Conservation (phyloP, 345 rosid genomes). For the Linum lewisii region DNA sequence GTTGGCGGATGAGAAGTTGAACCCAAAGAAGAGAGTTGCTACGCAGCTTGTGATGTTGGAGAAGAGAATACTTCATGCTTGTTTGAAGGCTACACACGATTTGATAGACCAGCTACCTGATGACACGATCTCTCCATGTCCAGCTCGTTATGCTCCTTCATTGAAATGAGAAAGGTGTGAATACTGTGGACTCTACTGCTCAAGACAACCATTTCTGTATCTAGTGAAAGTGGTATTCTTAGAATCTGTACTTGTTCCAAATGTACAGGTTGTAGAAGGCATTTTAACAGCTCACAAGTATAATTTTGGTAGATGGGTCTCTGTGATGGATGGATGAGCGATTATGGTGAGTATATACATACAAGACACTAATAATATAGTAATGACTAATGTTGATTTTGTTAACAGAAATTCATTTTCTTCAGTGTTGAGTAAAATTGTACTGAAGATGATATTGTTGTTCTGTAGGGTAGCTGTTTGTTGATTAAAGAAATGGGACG, state of each 20-base stretch:
- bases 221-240: not conserved
- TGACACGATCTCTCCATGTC: constrained; percentile 70
- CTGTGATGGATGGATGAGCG: too few species aligned
- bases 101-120: constrained; percentile 69
- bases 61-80: constrained; percentile 80
- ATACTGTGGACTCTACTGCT: not conserved
- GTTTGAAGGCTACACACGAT: constrained; percentile 50
- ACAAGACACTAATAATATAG: too few species aligned
- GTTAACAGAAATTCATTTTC: too few species aligned
- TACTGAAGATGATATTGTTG: too few species aligned
- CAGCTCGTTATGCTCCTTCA: constrained; percentile 70
- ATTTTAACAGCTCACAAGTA: too few species aligned
- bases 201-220: not conserved
- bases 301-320: too few species aligned
- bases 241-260: not conserved
- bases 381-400: too few species aligned
- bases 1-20: constrained; percentile 66
- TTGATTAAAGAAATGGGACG: too few species aligned
- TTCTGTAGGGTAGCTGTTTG: too few species aligned
- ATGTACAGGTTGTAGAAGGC: too few species aligned
- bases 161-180: constrained; percentile 41
- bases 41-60: constrained; percentile 79
- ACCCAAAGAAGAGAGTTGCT: constrained; percentile 82
- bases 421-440: not conserved
- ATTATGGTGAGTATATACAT: too few species aligned